Evolutionary conservation across 306 rosid species (phyloP), one percentile per base, ranked within the genome.

Genomic region (Vigna angularis): DNA sequence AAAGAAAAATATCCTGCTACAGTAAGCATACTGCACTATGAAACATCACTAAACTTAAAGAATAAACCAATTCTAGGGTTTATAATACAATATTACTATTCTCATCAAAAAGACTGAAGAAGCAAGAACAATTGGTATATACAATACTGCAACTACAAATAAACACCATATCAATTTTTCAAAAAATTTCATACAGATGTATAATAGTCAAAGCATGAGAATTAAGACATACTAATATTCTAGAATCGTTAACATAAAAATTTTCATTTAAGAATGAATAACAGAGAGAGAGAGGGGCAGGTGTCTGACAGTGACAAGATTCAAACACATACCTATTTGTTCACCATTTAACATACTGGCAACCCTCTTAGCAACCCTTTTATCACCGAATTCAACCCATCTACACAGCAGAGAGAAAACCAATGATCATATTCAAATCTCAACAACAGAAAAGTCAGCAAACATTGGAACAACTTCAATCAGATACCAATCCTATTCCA

Each of bases 311-410:
- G 5, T 26, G 28, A 59, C 50, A 65, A n/a, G 51, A 28, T 74
- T 34, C 5, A 75, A 66, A 59, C 8, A 42, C 70, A 12, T 88
- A 94, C 98, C 98, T 74, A 90, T 90, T 28, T 87, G 92, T 95
- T 95, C 98, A 32, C 97, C 98, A 80, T 95, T 95, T 49, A 95
- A 70, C 89, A 85, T 87, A 40, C 87, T 73, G 47, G 99, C 98
- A 72, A 91, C 93, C 81, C 85, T 88, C 83, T 95, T 93, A 32
- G 97, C 98, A 53, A 93, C 87, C 51, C 79, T 81, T 87, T 93
- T 95, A 76, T 93, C 74, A 4, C 82, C 34, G 69, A 95, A 95
- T 72, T 95, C 98, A 81, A 89, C 93, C 99, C 99, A 95, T 79
- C 99, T 91, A 79, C 88, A 86, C 6, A 51, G 55, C 49, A 70